These are phyloP conservation scores for Fusarium staphyleae DNA, from an alignment of 2,329 filamentous ascomycete genomes.

Conservation along the genomic window DNA sequence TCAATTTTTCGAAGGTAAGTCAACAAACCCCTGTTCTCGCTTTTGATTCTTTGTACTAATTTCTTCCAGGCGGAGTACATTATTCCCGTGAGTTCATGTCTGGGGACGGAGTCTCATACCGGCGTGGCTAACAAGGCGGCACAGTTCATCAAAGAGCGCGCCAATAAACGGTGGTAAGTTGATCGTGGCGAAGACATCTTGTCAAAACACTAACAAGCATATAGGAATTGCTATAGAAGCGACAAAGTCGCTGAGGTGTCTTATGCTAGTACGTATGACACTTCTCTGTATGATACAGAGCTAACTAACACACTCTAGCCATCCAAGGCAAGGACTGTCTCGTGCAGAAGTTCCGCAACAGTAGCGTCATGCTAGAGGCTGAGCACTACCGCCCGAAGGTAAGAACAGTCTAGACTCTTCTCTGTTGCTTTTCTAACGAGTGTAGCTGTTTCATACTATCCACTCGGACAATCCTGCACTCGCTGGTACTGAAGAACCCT, in stretches of 20 bases:
- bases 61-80: conserved; percentile 71
- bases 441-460: conserved; percentile 60
- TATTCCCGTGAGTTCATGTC: conserved; percentile 62
- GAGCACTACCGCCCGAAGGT: conserved; percentile 86
- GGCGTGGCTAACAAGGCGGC: conserved; percentile 31
- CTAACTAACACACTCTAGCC: conserved; percentile 57
- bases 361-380: conserved; percentile 90
- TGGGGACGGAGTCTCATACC: not conserved
- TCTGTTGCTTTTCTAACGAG: not conserved
- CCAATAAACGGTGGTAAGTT: conserved; percentile 72
- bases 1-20: conserved; percentile 87
- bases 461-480: conserved; percentile 58
- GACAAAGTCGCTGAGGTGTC: conserved; percentile 90
- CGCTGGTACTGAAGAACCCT: conserved; percentile 75
- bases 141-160: conserved; percentile 75
- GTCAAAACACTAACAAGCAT: conserved; percentile 3
- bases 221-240: conserved; percentile 80
- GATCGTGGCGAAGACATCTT: not conserved
- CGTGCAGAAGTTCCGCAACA: conserved; percentile 95
- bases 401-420: conserved; percentile 16
- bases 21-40: not conserved
- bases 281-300: accelerated
- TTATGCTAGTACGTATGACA: conserved; percentile 78
- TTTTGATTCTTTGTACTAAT: conserved; percentile 46
- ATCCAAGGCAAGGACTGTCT: conserved; percentile 93